Conservation (phyloP, 2,329 filamentous ascomycete genomes). For the Fusarium camptoceras region DNA sequence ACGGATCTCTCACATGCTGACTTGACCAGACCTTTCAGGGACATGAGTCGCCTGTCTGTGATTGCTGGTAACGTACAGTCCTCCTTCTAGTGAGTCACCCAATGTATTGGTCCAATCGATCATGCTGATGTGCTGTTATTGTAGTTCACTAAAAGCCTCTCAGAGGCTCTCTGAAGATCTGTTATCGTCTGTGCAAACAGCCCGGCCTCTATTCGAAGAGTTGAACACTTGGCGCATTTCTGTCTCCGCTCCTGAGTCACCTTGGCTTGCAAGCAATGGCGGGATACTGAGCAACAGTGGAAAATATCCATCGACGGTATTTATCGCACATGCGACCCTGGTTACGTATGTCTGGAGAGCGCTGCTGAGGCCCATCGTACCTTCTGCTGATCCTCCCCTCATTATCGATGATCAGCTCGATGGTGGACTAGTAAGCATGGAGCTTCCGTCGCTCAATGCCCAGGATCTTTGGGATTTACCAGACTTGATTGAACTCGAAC, state of each 20-base stretch:
- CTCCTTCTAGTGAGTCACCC: background rate
- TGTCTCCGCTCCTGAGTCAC: background rate
- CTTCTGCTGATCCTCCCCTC: background rate
- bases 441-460: background rate
- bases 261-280: background rate
- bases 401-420: background rate
- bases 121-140: background rate
- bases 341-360: background rate
- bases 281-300: background rate
- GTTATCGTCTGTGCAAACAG: background rate
- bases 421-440: background rate
- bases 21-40: background rate
- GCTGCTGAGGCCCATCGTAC: background rate
- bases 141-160: background rate
- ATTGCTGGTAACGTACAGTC: background rate
- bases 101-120: accelerated
- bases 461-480: background rate
- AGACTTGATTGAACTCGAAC: background rate
- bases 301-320: background rate
- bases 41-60: background rate
- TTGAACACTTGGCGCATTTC: background rate
- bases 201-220: background rate
- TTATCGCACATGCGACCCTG: background rate
- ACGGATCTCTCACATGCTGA: background rate
- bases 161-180: background rate